Percentiles rank a stretch among this genome's conserved stretches.
These are phyloP conservation scores for Sporothrix humicola DNA, from an alignment of 2,329 filamentous ascomycete species.

Conservation along the genomic window DNA sequence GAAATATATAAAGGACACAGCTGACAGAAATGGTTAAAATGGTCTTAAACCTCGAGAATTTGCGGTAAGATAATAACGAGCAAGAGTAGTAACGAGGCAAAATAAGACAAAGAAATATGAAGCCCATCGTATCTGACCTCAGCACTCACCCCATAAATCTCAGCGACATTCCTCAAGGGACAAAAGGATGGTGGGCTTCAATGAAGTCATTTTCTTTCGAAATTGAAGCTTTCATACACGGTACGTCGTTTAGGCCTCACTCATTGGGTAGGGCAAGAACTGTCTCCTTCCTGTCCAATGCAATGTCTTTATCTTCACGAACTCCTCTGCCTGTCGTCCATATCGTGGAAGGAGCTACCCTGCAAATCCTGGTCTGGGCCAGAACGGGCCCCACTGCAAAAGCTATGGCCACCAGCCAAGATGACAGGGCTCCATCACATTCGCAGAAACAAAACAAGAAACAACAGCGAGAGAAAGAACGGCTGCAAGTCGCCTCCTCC, in stretches of 20 bases:
- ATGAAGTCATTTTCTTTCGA: too few relatives aligned
- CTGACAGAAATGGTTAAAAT: neutral
- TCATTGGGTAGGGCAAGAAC: too few relatives aligned
- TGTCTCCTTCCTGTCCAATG: neutral
- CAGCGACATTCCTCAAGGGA: neutral
- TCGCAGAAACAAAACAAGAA: slow-evolving; percentile 26
- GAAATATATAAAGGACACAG: neutral
- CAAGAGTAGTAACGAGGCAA: neutral
- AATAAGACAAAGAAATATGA: too few relatives aligned
- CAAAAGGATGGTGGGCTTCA: neutral
- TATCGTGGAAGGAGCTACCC: slow-evolving; percentile 19
- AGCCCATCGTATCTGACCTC: too few relatives aligned
- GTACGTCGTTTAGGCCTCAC: too few relatives aligned
- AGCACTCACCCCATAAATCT: neutral
- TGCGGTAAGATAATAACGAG: too few relatives aligned
- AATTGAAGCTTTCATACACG: too few relatives aligned
- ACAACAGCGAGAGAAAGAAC: slow-evolving; percentile 26
- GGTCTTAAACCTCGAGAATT: too few relatives aligned
- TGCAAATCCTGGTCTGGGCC: slow-evolving; percentile 6
- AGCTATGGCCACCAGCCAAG: slow-evolving; percentile 17
- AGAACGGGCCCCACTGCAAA: slow-evolving; percentile 7
- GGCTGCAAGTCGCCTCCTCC: slow-evolving; percentile 14
- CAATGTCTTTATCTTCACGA: neutral
- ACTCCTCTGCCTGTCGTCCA: neutral
- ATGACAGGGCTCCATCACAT: slow-evolving; percentile 13